Base-by-base conservation (phyloP, 2,329 filamentous ascomycete species). In the Iodosphaeria phyllophila region DNA sequence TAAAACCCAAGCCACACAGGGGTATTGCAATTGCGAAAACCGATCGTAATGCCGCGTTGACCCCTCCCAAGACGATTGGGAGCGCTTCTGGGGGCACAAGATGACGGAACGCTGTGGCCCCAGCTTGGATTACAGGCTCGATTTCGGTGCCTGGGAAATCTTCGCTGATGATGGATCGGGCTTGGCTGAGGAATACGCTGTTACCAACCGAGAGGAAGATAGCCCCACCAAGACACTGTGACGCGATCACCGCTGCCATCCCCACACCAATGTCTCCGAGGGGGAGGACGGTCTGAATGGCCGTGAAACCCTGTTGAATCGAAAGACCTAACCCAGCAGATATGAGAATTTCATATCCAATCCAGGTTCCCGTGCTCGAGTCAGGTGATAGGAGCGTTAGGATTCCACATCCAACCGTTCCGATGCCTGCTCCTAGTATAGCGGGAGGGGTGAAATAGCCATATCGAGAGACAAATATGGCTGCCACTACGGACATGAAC, bases 151-250 rank as follows among this genome's bases (percentile, higher is more conserved):
- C 36, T 1, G 32, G 24, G 16, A 42, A 29, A 4, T 30, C 7
- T 5, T 31, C 32, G 12, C 27, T 21, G 2, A 9, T 11, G 10
- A 37, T 18, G 1, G 56, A 41, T 16, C 44, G 39, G 27, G 44
- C 50, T 26, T 48, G 44, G n/a, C n/a, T n/a, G n/a, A n/a, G n/a
- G 18, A 58, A 49, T 3, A 54, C 40, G 21, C 43, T 53, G 33
- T 57, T 54, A 5, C 51, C 54, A 15, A 54, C 48, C 4, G 53
- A 53, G n/a, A 58, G 47, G 31, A 58, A 58, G 7, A 58, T 33
- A 3, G 55, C 51, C n/a, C 52, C 55, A 5, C 52, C 53, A 1
- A 59, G 41, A 10, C 46, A 50, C 32, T 57, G 53, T 10, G 45
- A 41, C 3, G 50, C 48, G n/a, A 58, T 43, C 7, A 58, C 46